Conservation (phyloP, 1,139 yeast species). For the Tardiomyces depauwii region DNA sequence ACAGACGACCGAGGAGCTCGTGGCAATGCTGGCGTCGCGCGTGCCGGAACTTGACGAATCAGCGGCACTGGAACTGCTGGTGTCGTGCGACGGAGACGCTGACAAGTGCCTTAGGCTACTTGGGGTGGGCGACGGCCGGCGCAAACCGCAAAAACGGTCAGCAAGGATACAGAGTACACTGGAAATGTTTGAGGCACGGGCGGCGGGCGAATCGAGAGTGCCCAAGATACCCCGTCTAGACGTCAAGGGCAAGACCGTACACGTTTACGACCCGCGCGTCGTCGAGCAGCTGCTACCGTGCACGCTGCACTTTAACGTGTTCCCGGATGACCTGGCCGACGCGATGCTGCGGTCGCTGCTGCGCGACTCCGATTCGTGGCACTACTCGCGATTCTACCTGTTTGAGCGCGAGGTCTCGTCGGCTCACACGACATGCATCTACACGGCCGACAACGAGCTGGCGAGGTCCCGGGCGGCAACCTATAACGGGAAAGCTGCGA, state of each 20-base stretch:
- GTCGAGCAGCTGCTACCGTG: conserved; percentile 32
- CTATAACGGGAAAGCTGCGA: conserved; percentile 31
- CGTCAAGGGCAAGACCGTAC: conserved; percentile 11
- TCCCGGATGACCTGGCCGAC: conserved; percentile 40
- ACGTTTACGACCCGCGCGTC: conserved; percentile 14
- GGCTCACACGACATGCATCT: conserved; percentile 37
- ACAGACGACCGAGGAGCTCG: conserved; percentile 20
- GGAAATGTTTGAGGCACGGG: not conserved
- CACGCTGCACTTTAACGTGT: conserved; percentile 37
- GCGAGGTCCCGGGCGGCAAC: conserved; percentile 17
- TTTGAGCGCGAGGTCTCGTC: conserved; percentile 51
- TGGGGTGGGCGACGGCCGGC: conserved; percentile 8
- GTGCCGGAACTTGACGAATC: conserved; percentile 19
- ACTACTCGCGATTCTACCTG: conserved; percentile 34
- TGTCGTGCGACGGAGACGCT: conserved; percentile 24
- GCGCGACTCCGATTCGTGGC: conserved; percentile 31
- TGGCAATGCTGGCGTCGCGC: conserved; percentile 16
- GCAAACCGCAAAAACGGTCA: conserved; percentile 13
- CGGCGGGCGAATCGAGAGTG: not conserved
- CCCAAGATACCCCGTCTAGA: conserved; percentile 3
- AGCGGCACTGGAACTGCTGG: conserved; percentile 23
- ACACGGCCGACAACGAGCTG: conserved; percentile 24
- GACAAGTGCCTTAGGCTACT: conserved; percentile 16
- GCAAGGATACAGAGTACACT: conserved; percentile 7
- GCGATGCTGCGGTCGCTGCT: conserved; percentile 32